Conservation (phyloP, 2,329 filamentous ascomycete genomes). For the Xylariaceae sp. region DNA sequence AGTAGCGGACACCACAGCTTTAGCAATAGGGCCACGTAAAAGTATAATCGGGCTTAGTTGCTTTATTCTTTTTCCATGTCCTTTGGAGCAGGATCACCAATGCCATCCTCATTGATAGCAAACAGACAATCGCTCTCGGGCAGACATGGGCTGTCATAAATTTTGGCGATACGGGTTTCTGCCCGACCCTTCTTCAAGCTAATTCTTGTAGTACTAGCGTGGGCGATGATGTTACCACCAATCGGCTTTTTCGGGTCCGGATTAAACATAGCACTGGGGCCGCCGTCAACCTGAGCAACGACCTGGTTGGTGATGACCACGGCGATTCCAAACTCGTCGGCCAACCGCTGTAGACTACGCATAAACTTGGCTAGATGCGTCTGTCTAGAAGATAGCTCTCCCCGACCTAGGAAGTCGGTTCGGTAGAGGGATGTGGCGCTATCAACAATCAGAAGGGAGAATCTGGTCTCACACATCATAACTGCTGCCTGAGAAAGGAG, state of each 20-base stretch:
- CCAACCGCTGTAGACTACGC: conserved; percentile 79
- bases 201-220: conserved; percentile 92
- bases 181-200: conserved; percentile 94
- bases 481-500: conserved; percentile 91
- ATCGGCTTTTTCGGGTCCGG: conserved; percentile 99
- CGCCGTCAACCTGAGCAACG: conserved; percentile 96
- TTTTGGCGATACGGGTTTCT: conserved; percentile 97
- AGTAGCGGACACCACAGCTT: not conserved
- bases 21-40: not conserved
- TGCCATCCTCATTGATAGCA: conserved; percentile 96
- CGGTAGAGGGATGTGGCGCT: conserved; percentile 94
- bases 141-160: conserved; percentile 96
- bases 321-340: conserved; percentile 89
- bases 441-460: conserved; percentile 94
- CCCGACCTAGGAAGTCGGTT: conserved; percentile 95
- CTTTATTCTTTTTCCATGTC: conserved; percentile 77
- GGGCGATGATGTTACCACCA: conserved; percentile 97
- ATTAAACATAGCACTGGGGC: conserved; percentile 97
- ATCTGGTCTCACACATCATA: conserved; percentile 99
- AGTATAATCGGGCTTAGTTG: not conserved
- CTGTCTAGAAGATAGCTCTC: conserved; percentile 92
- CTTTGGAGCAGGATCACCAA: conserved; percentile 94
- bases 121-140: conserved; percentile 97
- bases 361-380: conserved; percentile 88
- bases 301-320: conserved; percentile 99